Base-by-base conservation (phyloP, 257 asterid species). In the Penstemon newberryi region DNA sequence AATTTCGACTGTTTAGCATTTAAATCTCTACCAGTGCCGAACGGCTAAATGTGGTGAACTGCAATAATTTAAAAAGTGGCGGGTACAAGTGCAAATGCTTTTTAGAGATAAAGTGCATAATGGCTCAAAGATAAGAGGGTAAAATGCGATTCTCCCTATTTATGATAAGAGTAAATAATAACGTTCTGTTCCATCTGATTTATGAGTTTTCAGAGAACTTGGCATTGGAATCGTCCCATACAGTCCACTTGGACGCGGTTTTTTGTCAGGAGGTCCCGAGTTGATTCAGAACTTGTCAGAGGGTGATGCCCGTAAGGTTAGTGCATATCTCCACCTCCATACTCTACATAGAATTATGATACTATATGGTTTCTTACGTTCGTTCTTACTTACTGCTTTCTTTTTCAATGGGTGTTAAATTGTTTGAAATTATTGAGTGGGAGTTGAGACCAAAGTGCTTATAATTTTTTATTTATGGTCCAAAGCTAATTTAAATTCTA, bases 191-290 rank as follows among this genome's bases (percentile, higher is more conserved):
- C 7, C 4, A 5, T 10, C 8, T 37, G 55, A 18, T 0, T 10
- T 62, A 4, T 3, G 45, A 60, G 53, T 62, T 43, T 70, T 45
- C 40, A 83, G 89, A 77, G 87, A 84, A 62, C 89, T 84, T 11
- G 86, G 86, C 49, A 84, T 84, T 57, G 83, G 88, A 10, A 85
- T 85, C 57, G 85, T 82, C 11, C 73, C 83, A 7, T 85, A 82
- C 69, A 83, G 91, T 75, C 90, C 85, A 5, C 74, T 84, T 8
- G 90, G 87, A 33, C 77, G 79, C 8, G 90, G 87, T 13, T 84
- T 84, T 76, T 75, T 84, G 7, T 79, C 87, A 45, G 66, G 72
- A 0, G 85, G 90, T n/a, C 74, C 87, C 55, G 65, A 79, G 46
- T 7, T 82, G 40, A 37, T 82, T 1, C 74, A 80, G 63, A 76